Base-by-base conservation (phyloP, 805 yeast species). In the Isabelozyma rhagii region DNA sequence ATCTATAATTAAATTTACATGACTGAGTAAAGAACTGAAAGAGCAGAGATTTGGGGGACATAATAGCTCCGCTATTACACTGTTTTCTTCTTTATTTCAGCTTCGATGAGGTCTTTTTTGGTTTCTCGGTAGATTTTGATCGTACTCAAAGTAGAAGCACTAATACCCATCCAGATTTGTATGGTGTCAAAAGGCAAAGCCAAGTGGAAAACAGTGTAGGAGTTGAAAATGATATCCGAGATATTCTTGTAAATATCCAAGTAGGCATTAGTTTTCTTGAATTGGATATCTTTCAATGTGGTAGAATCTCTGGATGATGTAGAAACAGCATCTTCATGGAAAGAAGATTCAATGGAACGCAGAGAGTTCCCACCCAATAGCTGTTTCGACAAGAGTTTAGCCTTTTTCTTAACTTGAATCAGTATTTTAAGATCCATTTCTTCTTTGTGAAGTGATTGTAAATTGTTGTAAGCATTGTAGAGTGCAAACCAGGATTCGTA, bases 321-420 rank as follows among this genome's bases (percentile, higher is more conserved):
- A 11, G 17, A 15, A 8, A 9, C 15, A 14, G 15, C 4, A 28
- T 62, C 65, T 9, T 59, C 66, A 15, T 57, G 53, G 11, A 40
- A 41, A 8, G 55, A 18, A 7, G 56, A 46, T n/a, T 50, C 47
- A 36, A 54, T 43, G 25, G 49, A 50, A 25, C 43, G 43, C 44
- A 31, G 51, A 46, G 46, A 51, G 36, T 15, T 48, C 13, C 58
- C 59, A 7, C 69, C 67, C 36, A 74, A 54, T 5, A 77, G 59
- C 49, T 71, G 79, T 50, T 66, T 68, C 7, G 80, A 72, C 21
- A 79, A 55, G 14, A 66, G 55, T 29, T 71, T 74, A 0, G 87
- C 85, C 49, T 78, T 74, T 54, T 72, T 74, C 59, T 80, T 84
- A 7, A 87, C 89, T 60, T 83, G 83, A 43, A 79, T 76, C 60